Conservation (phyloP, 352 stramenopile species). For the Phytophthora vignae region DNA sequence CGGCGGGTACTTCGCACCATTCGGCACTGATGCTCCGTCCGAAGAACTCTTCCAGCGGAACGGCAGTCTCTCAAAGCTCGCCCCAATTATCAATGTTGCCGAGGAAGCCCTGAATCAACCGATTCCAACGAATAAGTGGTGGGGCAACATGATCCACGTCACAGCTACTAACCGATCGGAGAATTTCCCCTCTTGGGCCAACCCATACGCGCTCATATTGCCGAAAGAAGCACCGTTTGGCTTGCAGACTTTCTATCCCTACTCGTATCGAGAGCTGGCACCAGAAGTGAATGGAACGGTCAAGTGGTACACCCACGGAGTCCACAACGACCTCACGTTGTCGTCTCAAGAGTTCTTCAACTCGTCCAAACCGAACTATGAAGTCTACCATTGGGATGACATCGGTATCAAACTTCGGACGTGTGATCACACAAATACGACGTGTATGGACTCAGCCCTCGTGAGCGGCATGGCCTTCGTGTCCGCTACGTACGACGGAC, state of each 20-base stretch:
- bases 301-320: conserved; percentile 58
- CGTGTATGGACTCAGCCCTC: conserved; percentile 65
- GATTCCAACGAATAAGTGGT: conserved; percentile 81
- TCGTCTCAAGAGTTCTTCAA: conserved; percentile 54
- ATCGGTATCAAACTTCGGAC: conserved; percentile 64
- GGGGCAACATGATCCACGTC: conserved; percentile 68
- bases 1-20: conserved; percentile 38
- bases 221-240: conserved; percentile 49
- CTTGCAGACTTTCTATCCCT: conserved; percentile 56
- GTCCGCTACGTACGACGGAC: conserved; percentile 61
- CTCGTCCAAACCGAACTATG: conserved; percentile 47
- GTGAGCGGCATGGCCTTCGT: conserved; percentile 82
- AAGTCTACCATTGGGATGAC: conserved; percentile 71
- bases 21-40: conserved; percentile 44
- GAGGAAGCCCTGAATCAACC: conserved; percentile 42
- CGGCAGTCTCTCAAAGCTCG: conserved; percentile 40
- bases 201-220: conserved; percentile 64
- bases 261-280: conserved; percentile 52
- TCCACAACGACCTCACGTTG: conserved; percentile 65
- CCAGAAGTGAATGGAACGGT: conserved; percentile 46
- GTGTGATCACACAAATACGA: conserved; percentile 32
- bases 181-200: conserved; percentile 56
- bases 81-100: conserved; percentile 59
- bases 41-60: conserved; percentile 52
- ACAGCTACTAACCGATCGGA: conserved; percentile 42